Base-by-base conservation (phyloP, 257 asterid genomes). In the Primulina huaijiensis region DNA sequence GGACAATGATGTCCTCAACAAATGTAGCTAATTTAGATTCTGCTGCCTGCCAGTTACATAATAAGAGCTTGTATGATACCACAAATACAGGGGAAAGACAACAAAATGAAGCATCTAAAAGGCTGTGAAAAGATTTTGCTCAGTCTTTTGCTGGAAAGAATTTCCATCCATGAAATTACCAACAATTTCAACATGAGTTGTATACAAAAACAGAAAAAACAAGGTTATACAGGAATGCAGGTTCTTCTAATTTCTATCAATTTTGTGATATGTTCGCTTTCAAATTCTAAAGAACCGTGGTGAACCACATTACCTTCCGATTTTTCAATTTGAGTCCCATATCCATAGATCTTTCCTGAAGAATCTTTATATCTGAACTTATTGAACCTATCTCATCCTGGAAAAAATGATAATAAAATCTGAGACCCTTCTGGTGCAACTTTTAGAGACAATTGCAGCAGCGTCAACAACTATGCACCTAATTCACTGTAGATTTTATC, bases 291-390 rank as follows among this genome's bases (percentile, higher is more conserved):
- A 66, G 58, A 63, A 65, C 62, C 25, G 11, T 3, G 68, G 50
- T 10, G 56, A 59, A 37, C 16, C 60, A 76, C 46, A 60, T 74
- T 85, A 91, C 99, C 97, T 91, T 94, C 75, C 97, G 97, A 82
- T 94, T 94, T 82, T 91, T 94, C 79, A 94, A 84, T 88, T 87
- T 94, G 72, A 94, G 90, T 69, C 99, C 99, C 99, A 91, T 94
- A 83, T 91, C 95, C 97, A 91, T 87, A 57, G 97, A 94, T 86
- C 89, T 89, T 81, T 91, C 99, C 78, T 94, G 99, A 74, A 94
- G 97, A 75, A 89, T 82, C 86, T 94, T 94, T 80, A 94, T 94
- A 68, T 94, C 92, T 29, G 96, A 94, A 79, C 99, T 94, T 82
- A 94, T 94, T 57, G 99, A 89, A 69, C 99, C 99, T 80, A 94